phyloP scores from a whole-genome alignment of 2,329 filamentous ascomycete species.

The Aspergillus sp. region DNA sequence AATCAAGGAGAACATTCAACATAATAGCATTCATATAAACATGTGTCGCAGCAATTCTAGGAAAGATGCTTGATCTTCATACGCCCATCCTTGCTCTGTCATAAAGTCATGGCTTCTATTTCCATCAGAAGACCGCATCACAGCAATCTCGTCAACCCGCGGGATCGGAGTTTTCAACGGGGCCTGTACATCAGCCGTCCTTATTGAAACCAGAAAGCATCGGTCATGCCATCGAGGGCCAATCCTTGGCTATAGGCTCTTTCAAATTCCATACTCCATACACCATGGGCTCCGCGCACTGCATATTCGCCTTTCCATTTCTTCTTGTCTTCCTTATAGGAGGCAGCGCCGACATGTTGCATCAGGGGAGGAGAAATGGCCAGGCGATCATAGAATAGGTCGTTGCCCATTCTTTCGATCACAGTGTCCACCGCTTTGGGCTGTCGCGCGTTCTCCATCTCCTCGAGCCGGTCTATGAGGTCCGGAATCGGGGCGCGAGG shows the following conservation, averaged over 20 bases:
- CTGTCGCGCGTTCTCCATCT: constrained; percentile 9
- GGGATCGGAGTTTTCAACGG: too few relatives aligned
- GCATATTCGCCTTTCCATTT: constrained; percentile 16
- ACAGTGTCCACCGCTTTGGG: constrained; percentile 21
- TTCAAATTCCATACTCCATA: constrained; percentile 27
- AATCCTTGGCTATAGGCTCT: constrained; percentile 11
- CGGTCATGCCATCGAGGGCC: neutral
- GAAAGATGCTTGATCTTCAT: neutral
- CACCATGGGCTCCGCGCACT: constrained; percentile 23
- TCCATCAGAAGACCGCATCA: too few relatives aligned
- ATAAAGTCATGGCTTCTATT: neutral
- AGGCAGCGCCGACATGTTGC: constrained; percentile 25
- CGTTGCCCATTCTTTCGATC: constrained; percentile 19
- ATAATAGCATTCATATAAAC: neutral
- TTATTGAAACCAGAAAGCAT: neutral
- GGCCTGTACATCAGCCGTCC: neutral
- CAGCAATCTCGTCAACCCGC: too few relatives aligned
- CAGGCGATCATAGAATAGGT: constrained; percentile 16
- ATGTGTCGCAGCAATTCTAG: neutral
- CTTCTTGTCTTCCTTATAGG: constrained; percentile 23
- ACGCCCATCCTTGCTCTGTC: neutral
- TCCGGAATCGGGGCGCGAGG: constrained; percentile 29
- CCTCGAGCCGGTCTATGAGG: constrained; percentile 16
- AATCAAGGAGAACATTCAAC: too few relatives aligned
- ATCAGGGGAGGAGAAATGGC: constrained; percentile 24